Evolutionary conservation across 352 stramenopile genomes (phyloP), one percentile per base, ranked within the genome.

Genomic region (Halophytophthora polymorphica): DNA sequence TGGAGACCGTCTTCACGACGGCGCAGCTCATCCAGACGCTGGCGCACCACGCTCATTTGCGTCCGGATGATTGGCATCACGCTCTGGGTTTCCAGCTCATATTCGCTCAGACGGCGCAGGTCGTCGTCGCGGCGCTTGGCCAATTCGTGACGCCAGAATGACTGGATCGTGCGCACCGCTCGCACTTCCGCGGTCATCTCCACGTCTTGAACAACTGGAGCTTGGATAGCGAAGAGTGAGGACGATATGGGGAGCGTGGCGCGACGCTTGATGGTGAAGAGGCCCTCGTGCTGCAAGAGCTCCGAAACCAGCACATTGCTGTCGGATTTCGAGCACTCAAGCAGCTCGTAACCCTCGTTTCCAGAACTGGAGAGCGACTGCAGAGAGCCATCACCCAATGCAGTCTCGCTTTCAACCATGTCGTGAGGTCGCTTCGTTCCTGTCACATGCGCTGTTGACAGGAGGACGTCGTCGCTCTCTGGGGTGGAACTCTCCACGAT

Each of bases 1-100:
- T 52, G 38, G 23, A 17, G 31, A 15, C 14, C 29, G 35, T 25
- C 31, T 23, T n/a, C 14, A 12, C 52, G 53, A n/a, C 55, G 41
- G 34, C 50, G 56, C 2, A 70, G 56, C 29, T 56, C 48, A 5
- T 57, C 55, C 6, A 66, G 53, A 14, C 61, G 61, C 50, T 63
- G 36, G 11, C 56, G 61, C 21, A 70, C 47, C 29, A 53, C 14
- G 15, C 28, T 35, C 61, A 70, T 70, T 40, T 70, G 46, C 38
- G 42, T 52, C n/a, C 61, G 62, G 40, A 71, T 62, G 6, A 45
- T 58, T 2, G 62, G 62, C 57, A 66, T 71, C 17, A 66, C 49
- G 33, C 57, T 71, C 17, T 64, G 42, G 50, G 46, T 63, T 18
- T 60, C 35, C 2, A 21, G 34, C 39, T 66, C 62, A 39, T 62